Percentiles rank a stretch among this genome's conserved stretches.
Evolutionary conservation across 208 protist species (phyloP).

Genomic region (Leishmania tropica): DNA sequence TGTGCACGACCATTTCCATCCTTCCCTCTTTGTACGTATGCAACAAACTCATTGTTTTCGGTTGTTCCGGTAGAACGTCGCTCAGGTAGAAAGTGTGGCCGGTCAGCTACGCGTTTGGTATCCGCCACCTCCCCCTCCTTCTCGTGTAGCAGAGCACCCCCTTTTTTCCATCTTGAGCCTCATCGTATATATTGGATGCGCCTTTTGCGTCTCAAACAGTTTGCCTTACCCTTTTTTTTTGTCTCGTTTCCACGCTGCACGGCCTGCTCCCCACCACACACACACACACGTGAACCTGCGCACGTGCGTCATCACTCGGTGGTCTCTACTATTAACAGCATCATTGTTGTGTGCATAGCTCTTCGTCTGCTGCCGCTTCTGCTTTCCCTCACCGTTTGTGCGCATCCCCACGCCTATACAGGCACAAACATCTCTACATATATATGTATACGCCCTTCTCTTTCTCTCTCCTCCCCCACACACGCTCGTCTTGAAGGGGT

Average conservation of each 20-base stretch:
- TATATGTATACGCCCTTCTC: not conserved
- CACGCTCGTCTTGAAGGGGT: not conserved
- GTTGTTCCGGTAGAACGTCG: not conserved
- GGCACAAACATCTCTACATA: not conserved
- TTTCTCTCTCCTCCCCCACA: not conserved
- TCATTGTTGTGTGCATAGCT: not conserved
- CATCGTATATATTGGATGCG: not conserved
- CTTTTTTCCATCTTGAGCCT: not conserved
- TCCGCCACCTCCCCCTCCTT: not conserved
- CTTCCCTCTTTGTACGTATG: not conserved
- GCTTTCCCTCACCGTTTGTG: not conserved
- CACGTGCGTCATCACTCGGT: not conserved
- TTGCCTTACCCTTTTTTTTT: conserved; percentile 2
- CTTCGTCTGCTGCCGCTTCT: not conserved
- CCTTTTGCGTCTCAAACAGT: not conserved
- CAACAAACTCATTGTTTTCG: not conserved
- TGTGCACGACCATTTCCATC: not conserved
- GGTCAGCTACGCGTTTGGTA: not conserved
- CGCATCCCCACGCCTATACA: not conserved
- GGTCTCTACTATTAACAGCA: not conserved
- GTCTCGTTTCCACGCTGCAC: not conserved
- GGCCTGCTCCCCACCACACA: not conserved
- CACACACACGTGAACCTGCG: not conserved
- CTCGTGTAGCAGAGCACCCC: not conserved
- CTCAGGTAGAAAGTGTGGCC: not conserved